Base-by-base conservation (phyloP, 805 yeast species). In the Alloascoidea hylecoeti region DNA sequence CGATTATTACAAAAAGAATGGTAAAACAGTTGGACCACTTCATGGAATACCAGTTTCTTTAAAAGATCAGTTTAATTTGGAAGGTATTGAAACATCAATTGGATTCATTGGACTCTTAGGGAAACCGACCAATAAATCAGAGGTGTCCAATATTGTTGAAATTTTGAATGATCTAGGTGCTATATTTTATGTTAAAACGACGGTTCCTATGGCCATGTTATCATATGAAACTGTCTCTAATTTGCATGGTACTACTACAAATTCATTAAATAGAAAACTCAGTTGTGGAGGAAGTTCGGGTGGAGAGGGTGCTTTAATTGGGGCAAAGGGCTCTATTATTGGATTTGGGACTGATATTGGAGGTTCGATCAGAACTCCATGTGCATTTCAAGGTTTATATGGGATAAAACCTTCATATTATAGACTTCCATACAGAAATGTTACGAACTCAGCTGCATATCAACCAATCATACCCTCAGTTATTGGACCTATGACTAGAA, bases 11-110 rank as follows among this genome's bases (percentile, higher is more conserved):
- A 53, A 50, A 38, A 45, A 60, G 34, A 54, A 65, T 33, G 78
- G 76, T 13, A 62, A 67, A 43, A 53, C 65, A 2, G 49, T 70
- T 27, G 83, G 83, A 18, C 77, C 80, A 2, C 61, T 77, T 35
- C 83, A 77, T 46, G 85, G 85, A 2, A 55, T 77, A 18, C 85
- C 84, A 2, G 57, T 76, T 19, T 72, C 80, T 0, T 58, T 76
- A 39, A 76, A 76, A 48, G 76, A 70, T 42, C 61, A 63, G 36
- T 54, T 66, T 39, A 60, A 66, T 40, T 46, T 73, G 38, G 56
- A 56, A 38, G 78, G 75, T 2, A 59, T 61, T 16, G 66, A 66
- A 5, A 58, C 77, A 2, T 52, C 71, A 9, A 53, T 69, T 44
- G 79, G 78, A 3, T 63, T 63, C 41, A 68, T 66, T 34, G 58